A percentile compares a stretch with the other conserved stretches of the same genome.
These are phyloP conservation scores for Sphaerosporella brunnea DNA, from an alignment of 495 filamentous ascomycete species.

Conservation along the genomic window DNA sequence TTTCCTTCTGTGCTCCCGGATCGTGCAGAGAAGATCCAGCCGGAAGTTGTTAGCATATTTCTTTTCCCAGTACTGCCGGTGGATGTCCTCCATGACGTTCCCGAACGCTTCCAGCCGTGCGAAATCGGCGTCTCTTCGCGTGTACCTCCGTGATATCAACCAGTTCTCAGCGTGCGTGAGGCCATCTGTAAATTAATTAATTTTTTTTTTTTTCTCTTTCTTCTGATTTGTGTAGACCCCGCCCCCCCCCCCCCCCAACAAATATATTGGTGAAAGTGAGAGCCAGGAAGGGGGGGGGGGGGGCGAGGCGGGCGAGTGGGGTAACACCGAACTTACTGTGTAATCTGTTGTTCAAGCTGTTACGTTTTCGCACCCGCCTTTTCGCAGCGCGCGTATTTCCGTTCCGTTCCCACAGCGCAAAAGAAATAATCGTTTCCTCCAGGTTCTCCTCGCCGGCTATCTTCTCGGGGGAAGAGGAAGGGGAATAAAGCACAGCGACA, in stretches of 20 bases:
- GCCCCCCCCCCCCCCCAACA: too few relatives aligned
- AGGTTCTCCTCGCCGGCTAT: too few relatives aligned
- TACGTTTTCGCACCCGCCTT: not conserved
- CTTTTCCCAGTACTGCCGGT: conserved; percentile 4
- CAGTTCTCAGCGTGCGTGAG: conserved; percentile 2
- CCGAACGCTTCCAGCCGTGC: conserved; percentile 1
- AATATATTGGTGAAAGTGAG: too few relatives aligned
- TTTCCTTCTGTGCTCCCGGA: conserved; percentile 32
- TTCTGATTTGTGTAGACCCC: too few relatives aligned
- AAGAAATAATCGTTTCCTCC: conserved; percentile 9
- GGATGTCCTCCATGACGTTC: not conserved
- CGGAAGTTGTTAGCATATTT: conserved; percentile 2
- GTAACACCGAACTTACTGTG: not conserved
- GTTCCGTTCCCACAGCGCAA: conserved; percentile 8
- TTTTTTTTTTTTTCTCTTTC: too few relatives aligned
- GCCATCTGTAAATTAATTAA: not conserved
- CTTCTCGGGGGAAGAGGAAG: not conserved
- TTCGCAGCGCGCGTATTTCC: conserved; percentile 5
- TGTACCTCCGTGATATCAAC: conserved; percentile 6
- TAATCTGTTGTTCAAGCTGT: conserved; percentile 1
- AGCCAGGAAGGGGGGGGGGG: not conserved
- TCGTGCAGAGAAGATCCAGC: conserved; percentile 35
- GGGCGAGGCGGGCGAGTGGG: not conserved
- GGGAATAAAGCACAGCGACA: not conserved
- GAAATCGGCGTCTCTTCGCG: conserved; percentile 8